Conservation (phyloP, 2,329 filamentous ascomycete species). For the Colletotrichum simmondsii region DNA sequence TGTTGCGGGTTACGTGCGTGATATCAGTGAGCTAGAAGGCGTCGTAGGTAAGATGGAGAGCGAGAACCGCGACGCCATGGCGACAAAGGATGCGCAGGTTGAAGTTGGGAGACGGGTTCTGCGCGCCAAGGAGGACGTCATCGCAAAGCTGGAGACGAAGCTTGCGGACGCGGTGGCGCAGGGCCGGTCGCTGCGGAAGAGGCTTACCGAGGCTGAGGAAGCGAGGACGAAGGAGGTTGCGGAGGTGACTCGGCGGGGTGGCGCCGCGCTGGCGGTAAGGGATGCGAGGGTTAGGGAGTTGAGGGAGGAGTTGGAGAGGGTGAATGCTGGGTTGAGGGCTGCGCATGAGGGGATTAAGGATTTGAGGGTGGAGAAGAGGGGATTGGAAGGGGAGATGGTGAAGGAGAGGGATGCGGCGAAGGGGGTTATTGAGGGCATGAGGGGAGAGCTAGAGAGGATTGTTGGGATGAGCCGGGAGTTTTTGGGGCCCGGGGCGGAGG, state of each 20-base stretch:
- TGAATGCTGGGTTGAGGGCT: constrained; percentile 55
- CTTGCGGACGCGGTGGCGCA: constrained; percentile 54
- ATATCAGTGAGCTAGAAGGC: constrained; percentile 63
- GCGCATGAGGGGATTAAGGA: constrained; percentile 59
- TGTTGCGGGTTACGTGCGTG: constrained; percentile 62
- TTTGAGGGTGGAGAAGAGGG: constrained; percentile 59
- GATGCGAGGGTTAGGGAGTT: constrained; percentile 63
- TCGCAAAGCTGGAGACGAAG: constrained; percentile 56
- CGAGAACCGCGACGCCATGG: constrained; percentile 45
- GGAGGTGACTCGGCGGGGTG: constrained; percentile 53
- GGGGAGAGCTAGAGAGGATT: constrained; percentile 61
- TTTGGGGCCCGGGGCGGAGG: constrained; percentile 44
- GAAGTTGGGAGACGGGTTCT: constrained; percentile 47
- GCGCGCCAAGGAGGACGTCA: constrained; percentile 47
- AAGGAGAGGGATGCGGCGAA: constrained; percentile 53
- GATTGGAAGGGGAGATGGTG: constrained; percentile 47
- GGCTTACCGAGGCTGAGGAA: constrained; percentile 52
- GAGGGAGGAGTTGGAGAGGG: constrained; percentile 57
- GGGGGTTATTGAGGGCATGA: constrained; percentile 60
- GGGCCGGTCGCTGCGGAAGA: constrained; percentile 49
- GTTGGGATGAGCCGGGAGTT: constrained; percentile 59
- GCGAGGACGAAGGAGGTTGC: constrained; percentile 45
- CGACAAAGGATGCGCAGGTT: constrained; percentile 46
- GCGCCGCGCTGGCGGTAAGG: constrained; percentile 58
- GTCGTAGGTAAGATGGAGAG: constrained; percentile 61